Conservation (phyloP, 805 yeast genomes). For the Starmera dryadoides region DNA sequence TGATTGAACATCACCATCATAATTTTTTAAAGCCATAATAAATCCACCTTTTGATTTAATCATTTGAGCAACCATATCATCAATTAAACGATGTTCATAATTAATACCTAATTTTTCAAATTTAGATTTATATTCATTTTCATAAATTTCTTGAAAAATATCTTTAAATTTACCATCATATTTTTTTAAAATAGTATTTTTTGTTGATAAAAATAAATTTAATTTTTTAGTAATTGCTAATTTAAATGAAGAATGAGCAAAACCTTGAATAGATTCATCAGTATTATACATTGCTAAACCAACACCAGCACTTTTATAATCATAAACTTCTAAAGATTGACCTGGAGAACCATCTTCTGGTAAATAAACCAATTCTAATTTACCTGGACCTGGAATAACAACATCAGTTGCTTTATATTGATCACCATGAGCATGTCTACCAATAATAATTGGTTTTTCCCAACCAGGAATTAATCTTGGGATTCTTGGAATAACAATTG, state of each 20-base stretch:
- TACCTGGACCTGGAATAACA: slow-evolving; percentile 60
- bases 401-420: slow-evolving; percentile 79
- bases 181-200: slow-evolving; percentile 74
- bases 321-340: slow-evolving; percentile 45
- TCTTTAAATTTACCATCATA: slow-evolving; percentile 82
- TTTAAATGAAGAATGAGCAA: slow-evolving; percentile 76
- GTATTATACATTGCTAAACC: slow-evolving; percentile 82
- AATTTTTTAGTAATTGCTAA: slow-evolving; percentile 58
- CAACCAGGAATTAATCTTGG: slow-evolving; percentile 75
- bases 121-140: slow-evolving; percentile 42
- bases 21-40: slow-evolving; percentile 74
- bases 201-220: slow-evolving; percentile 65
- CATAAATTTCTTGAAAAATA: slow-evolving; percentile 64
- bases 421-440: slow-evolving; percentile 83
- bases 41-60: slow-evolving; percentile 78
- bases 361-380: slow-evolving; percentile 56
- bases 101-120: slow-evolving; percentile 57
- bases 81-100: slow-evolving; percentile 78
- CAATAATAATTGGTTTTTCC: slow-evolving; percentile 78
- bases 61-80: slow-evolving; percentile 89
- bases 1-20: slow-evolving; percentile 82
- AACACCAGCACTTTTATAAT: slow-evolving; percentile 63
- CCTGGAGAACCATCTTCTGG: slow-evolving; percentile 51
- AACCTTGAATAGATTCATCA: slow-evolving; percentile 67
- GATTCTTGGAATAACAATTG: slow-evolving; percentile 69